phyloP scores from a whole-genome alignment of 257 asterid genomes.

The Nicotiana paniculata region DNA sequence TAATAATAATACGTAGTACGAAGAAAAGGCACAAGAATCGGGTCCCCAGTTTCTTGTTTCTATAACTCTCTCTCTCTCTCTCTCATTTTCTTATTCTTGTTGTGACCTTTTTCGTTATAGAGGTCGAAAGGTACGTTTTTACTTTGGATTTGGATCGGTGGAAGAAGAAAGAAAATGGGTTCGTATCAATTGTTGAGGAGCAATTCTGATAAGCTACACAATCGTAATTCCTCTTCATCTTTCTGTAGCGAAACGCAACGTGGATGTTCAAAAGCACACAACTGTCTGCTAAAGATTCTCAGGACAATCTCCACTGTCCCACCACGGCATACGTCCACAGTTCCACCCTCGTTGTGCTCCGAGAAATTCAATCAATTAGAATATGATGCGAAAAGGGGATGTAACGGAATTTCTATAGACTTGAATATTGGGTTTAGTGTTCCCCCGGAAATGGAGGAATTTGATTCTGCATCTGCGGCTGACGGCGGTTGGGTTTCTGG shows the following conservation, averaged over 20 bases:
- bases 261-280: conserved; percentile 34
- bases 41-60: conserved; percentile 5
- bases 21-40: background rate
- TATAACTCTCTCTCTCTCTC: background rate
- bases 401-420: background rate
- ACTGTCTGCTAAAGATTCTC: conserved; percentile 30
- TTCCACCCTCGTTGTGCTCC: background rate
- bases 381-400: no score
- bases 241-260: conserved; percentile 1
- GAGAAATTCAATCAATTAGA: background rate
- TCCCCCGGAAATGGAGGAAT: background rate
- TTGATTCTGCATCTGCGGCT: background rate
- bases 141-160: background rate
- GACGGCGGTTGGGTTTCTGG: background rate
- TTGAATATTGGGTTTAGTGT: conserved; percentile 6
- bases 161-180: background rate
- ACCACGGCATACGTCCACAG: background rate
- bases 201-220: background rate
- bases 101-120: background rate
- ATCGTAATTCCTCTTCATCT: conserved; percentile 5
- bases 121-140: background rate
- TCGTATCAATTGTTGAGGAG: background rate
- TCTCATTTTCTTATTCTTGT: background rate
- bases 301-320: conserved; percentile 25
- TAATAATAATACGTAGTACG: background rate